A percentile compares a stretch with the other conserved stretches of the same genome.
phyloP scores from a whole-genome alignment of 192 early-diverging fungal species.

The Coemansia sp. region DNA sequence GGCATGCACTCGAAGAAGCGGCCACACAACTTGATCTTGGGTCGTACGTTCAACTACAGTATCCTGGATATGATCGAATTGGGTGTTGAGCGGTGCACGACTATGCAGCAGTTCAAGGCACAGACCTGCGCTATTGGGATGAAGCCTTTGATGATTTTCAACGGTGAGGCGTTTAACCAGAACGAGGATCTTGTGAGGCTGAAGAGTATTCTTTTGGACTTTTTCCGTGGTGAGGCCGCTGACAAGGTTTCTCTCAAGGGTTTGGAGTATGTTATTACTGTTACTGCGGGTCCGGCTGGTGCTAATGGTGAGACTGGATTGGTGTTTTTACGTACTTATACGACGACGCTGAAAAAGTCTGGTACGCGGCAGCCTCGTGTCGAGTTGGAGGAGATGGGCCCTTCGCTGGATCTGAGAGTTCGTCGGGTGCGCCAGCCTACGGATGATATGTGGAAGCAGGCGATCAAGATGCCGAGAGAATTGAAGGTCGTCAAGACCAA shows the following conservation, averaged over 20 bases:
- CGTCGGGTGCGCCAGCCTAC: conserved; percentile 74
- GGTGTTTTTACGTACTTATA: conserved; percentile 84
- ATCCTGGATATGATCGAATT: conserved; percentile 96
- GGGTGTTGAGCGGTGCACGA: conserved; percentile 70
- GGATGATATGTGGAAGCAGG: conserved; percentile 81
- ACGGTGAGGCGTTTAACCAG: conserved; percentile 83
- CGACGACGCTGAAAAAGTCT: conserved; percentile 82
- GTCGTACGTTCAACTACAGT: conserved; percentile 91
- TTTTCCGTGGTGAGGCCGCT: conserved; percentile 80
- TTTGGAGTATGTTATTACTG: conserved; percentile 84
- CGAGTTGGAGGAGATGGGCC: conserved; percentile 94
- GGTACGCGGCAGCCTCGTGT: conserved; percentile 85
- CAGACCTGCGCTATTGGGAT: conserved; percentile 81
- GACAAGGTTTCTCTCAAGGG: conserved; percentile 84
- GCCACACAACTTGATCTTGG: conserved; percentile 90
- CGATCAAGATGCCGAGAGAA: conserved; percentile 85
- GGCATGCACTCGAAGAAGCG: conserved; percentile 96
- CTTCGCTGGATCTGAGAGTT: conserved; percentile 77
- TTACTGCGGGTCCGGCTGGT: conserved; percentile 70
- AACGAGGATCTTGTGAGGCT: conserved; percentile 71
- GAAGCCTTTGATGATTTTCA: conserved; percentile 88
- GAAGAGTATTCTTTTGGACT: conserved; percentile 85
- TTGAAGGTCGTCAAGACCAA: conserved; percentile 76
- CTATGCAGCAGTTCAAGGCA: conserved; percentile 75
- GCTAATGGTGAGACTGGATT: conserved; percentile 63